These are phyloP conservation scores for Cladosporium sp. DNA, from an alignment of 2,329 filamentous ascomycete species.

Conservation along the genomic window DNA sequence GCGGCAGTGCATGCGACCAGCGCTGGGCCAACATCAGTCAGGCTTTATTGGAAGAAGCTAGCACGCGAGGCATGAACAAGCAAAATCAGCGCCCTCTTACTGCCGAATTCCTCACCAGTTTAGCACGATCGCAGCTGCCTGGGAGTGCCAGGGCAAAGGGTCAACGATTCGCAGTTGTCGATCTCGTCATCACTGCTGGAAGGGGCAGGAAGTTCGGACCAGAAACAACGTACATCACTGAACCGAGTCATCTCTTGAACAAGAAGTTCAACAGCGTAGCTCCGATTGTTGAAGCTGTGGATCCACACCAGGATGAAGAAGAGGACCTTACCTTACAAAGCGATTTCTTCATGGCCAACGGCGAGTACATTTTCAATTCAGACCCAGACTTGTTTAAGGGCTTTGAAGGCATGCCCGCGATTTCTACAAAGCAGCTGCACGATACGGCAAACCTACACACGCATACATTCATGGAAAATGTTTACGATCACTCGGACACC, in stretches of 20 bases:
- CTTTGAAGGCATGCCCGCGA: neutral
- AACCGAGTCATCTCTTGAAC: constrained; percentile 19
- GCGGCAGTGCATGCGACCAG: constrained; percentile 17
- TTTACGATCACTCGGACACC: neutral
- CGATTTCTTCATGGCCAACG: neutral
- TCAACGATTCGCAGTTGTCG: constrained; percentile 28
- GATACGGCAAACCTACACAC: neutral
- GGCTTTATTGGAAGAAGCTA: constrained; percentile 28
- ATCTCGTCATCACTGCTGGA: constrained; percentile 26
- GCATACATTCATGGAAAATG: neutral
- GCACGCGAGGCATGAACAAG: constrained; percentile 31
- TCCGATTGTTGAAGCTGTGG: neutral
- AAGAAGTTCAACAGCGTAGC: neutral
- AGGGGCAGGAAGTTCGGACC: constrained; percentile 25
- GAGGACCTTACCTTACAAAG: neutral
- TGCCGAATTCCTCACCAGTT: constrained; percentile 35
- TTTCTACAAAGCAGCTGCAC: neutral
- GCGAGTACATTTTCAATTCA: neutral
- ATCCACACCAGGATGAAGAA: neutral
- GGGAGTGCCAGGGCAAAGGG: constrained; percentile 24
- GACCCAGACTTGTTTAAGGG: too few species aligned
- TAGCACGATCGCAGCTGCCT: constrained; percentile 38
- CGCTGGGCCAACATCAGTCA: constrained; percentile 35
- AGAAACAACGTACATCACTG: constrained; percentile 17
- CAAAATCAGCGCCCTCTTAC: constrained; percentile 31